Evolutionary conservation across 495 filamentous ascomycete species (phyloP).

Genomic region (Monascus purpureus): DNA sequence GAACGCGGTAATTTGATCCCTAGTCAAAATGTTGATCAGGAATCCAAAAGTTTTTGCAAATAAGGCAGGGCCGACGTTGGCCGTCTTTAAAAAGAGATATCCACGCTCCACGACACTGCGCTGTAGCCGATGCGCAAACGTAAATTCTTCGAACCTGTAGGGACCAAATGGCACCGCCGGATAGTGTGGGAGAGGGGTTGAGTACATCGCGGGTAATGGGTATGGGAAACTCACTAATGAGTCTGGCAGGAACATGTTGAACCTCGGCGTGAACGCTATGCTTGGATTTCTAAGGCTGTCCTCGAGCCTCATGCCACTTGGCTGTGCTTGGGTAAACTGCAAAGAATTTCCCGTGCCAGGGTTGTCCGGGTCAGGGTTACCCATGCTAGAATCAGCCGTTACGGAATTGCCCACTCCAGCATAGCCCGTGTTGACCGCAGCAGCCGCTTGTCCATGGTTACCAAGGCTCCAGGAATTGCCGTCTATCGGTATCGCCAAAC

Average conservation of each 20-base stretch:
- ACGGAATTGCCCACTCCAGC: background rate
- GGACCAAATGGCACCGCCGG: background rate
- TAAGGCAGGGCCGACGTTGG: background rate
- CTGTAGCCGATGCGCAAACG: slow-evolving; percentile 2
- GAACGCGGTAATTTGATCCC: background rate
- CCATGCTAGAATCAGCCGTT: background rate
- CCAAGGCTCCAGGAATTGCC: too few species aligned
- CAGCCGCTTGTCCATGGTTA: background rate
- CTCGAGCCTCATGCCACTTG: too few species aligned
- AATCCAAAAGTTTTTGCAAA: slow-evolving; percentile 1
- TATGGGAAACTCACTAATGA: background rate
- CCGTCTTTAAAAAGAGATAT: background rate
- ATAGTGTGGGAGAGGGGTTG: background rate
- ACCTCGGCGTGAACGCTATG: background rate
- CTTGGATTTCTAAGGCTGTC: background rate
- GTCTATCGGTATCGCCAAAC: too few species aligned
- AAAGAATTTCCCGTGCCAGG: too few species aligned
- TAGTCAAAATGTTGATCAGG: slow-evolving; percentile 1
- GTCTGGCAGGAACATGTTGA: background rate
- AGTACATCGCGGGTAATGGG: background rate
- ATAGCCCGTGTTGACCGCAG: background rate
- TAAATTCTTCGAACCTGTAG: slow-evolving; percentile 2
- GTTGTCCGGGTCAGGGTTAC: background rate
- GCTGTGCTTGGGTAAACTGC: too few species aligned
- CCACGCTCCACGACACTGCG: slow-evolving; percentile 1